phyloP scores from a whole-genome alignment of 2,329 filamentous ascomycete species.

The Ceratocystis papillata region DNA sequence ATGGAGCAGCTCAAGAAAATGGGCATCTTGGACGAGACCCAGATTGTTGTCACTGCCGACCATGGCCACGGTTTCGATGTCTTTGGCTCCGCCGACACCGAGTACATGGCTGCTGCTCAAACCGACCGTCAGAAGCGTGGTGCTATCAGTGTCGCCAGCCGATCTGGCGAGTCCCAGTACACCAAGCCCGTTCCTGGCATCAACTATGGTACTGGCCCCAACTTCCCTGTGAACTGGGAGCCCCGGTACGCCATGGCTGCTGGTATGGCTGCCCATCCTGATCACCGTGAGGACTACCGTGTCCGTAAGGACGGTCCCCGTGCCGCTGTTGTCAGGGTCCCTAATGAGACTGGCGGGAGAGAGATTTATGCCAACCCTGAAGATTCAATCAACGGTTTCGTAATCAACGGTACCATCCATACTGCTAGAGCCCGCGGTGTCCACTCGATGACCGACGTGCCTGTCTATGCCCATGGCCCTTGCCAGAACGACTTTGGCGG shows the following conservation, averaged over 20 bases:
- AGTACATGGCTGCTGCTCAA: conserved; percentile 57
- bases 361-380: conserved; percentile 54
- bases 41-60: conserved; percentile 73
- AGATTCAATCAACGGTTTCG: conserved; percentile 55
- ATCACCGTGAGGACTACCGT: conserved; percentile 64
- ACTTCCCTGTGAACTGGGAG: conserved; percentile 78
- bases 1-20: conserved; percentile 57
- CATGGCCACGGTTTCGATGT: conserved; percentile 87
- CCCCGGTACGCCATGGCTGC: conserved; percentile 70
- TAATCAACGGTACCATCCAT: conserved; percentile 65
- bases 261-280: conserved; percentile 60
- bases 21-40: conserved; percentile 60
- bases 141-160: conserved; percentile 61
- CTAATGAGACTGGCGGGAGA: conserved; percentile 33
- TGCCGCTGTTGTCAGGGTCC: conserved; percentile 45
- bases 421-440: conserved; percentile 55
- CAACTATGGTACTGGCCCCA: conserved; percentile 59
- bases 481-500: conserved; percentile 68
- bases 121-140: conserved; percentile 62
- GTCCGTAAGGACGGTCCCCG: conserved; percentile 58
- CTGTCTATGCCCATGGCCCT: conserved; percentile 66
- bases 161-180: conserved; percentile 68
- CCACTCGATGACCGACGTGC: conserved; percentile 66
- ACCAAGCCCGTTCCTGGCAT: conserved; percentile 46
- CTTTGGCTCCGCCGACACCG: conserved; percentile 68